phyloP scores from a whole-genome alignment of 208 protist species.

The Leishmania major region DNA sequence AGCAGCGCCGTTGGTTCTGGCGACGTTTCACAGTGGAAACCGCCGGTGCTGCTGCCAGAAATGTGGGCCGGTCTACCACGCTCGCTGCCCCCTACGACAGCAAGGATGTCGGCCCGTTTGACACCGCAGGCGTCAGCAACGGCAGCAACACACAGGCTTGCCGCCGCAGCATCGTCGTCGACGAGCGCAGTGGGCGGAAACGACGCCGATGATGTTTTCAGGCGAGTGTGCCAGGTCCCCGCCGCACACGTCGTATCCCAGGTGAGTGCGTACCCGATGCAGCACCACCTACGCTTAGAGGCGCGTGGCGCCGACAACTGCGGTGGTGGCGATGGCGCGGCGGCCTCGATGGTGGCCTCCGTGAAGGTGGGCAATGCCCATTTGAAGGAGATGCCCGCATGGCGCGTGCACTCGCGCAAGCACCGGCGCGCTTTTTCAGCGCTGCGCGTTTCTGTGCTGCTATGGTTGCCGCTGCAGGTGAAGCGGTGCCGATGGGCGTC shows the following conservation, averaged over 20 bases:
- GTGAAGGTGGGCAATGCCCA: neutral
- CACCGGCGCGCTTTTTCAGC: conserved; percentile 52
- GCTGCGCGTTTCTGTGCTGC: conserved; percentile 56
- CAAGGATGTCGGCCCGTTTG: neutral
- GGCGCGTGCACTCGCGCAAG: conserved; percentile 28
- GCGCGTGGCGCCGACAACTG: neutral
- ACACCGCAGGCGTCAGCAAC: neutral
- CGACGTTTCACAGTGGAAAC: conserved; percentile 23
- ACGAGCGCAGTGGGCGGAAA: too few species aligned
- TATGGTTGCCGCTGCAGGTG: conserved; percentile 50
- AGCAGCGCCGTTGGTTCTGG: conserved; percentile 2
- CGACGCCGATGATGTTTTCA: too few species aligned
- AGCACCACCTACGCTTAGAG: neutral
- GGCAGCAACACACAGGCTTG: neutral
- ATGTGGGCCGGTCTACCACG: conserved; percentile 11
- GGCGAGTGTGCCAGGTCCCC: neutral
- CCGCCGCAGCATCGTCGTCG: neutral
- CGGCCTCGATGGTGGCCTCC: too few species aligned
- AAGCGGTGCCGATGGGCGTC: conserved; percentile 47
- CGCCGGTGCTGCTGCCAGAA: conserved; percentile 31
- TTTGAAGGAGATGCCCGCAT: neutral
- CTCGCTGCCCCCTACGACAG: neutral
- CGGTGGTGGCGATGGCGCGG: neutral
- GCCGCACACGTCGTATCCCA: neutral
- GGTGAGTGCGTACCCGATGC: neutral